Base-by-base conservation (phyloP, 2,329 filamentous ascomycete genomes). In the Trichophyton verrucosum region DNA sequence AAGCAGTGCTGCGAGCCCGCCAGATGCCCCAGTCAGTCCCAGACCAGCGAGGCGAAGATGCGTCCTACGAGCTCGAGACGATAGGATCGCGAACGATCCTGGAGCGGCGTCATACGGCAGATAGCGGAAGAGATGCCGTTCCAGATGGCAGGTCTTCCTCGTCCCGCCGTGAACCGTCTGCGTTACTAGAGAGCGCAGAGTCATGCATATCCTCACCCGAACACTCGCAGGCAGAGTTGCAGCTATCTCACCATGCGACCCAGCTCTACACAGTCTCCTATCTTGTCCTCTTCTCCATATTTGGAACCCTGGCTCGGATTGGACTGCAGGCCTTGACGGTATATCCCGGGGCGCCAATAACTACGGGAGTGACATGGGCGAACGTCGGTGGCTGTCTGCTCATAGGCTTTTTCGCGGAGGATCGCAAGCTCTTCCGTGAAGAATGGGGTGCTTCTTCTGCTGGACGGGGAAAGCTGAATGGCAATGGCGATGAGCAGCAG, bases 351-450 rank as follows among this genome's bases (percentile, higher is more conserved):
- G 83, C 88, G 0, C 90, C 91, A 0, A 77, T 94, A 22, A 77
- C 83, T 3, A 91, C 89, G 60, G 81, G 84, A 58, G 85, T 88
- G 1, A 74, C 95, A 22, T 97, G 92, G 92, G 86, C 91, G 63
- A 96, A 97, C 68, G 86, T 96, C 55, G 83, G 79, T 1, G 92
- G 92, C 1, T 87, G 88, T 60, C 70, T 95, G 0, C 66, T 95
- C 61, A 88, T 97, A 83, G 92, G 94, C 1, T 95, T 95, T 69
- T 79, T 96, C 1, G 76, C 82, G 8, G 89, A 96, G 74, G 89
- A 96, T 68, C 80, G 83, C 64, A 85, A 81, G 67, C 75, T 95
- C 5, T 95, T 95, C 71, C 82, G 81, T 33, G 74, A 83, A 61
- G 85, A 88, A 74, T 86, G 82, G 82, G 84, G 82, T 2, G 22